Evolutionary conservation across 345 rosid genomes (phyloP), one percentile per base, ranked within the genome.

Genomic region (Hypericum perforatum): DNA sequence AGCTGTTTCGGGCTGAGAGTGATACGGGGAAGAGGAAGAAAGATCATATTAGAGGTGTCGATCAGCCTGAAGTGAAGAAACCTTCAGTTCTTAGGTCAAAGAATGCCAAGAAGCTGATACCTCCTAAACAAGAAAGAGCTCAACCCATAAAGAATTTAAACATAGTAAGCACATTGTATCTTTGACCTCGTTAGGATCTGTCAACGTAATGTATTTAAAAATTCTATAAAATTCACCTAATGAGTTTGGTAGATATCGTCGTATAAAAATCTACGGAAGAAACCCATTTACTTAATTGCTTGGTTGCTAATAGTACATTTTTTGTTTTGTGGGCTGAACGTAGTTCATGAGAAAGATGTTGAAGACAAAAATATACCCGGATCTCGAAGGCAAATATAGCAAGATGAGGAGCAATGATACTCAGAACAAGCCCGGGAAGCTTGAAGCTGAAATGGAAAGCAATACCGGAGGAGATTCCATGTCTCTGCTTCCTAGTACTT

Each of bases 321-420:
- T 37, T 12, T 45, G 48, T 32, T 8, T 48, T 39, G 3, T 37
- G 9, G 42, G 46, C 16, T 45, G 47, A 32, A 22, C 4, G 44
- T 47, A 90, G 97, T 66, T 90, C 85, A 75, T 86, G 82, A 84
- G 67, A 77, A 82, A 76, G 66, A 78, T 90, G 91, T 14, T 90
- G 63, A 90, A 80, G 74, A 86, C 77, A 76, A 90, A 90, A 73
- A 84, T 90, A 53, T 94, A 86, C 66, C 95, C 97, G 37, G 94
- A 86, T 59, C 49, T 76, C 15, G 82, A 81, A 49, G 68, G 75
- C 41, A 81, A 77, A 53, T 60, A 45, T 9, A 49, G 11, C 5
- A 66, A 62, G 61, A 53, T 68, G 5, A 74, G 69, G 5, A 74
- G 69, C 11, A 51, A 49, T 22, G 32, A 22, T 22, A 22, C 32